Evolutionary conservation across 192 early-diverging fungal species (phyloP).

Genomic region (Martensiomyces pterosporus): DNA sequence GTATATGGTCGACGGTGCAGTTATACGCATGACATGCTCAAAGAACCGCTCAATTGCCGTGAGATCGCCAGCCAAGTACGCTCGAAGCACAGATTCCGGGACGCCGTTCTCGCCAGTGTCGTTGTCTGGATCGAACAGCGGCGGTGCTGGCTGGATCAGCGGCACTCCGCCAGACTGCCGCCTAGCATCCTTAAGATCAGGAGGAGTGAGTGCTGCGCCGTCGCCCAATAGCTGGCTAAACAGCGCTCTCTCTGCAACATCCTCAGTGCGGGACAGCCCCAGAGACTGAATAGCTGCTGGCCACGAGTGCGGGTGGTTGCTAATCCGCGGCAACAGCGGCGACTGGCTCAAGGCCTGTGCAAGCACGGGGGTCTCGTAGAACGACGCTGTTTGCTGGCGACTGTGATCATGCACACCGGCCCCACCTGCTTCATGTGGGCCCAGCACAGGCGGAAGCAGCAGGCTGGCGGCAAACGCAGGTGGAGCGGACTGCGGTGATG

Average conservation of each 20-base stretch:
- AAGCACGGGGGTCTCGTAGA: constrained; percentile 34
- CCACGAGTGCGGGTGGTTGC: constrained; percentile 5
- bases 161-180: constrained; percentile 14
- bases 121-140: constrained; percentile 25
- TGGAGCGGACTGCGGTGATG: constrained; percentile 11
- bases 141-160: constrained; percentile 4
- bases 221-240: constrained; percentile 44
- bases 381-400: constrained; percentile 29
- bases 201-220: constrained; percentile 32
- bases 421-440: no score
- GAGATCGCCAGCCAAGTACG: constrained; percentile 41
- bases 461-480: constrained; percentile 2
- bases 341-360: constrained; percentile 29
- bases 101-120: constrained; percentile 40
- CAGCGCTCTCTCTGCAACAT: constrained; percentile 24
- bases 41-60: constrained; percentile 48
- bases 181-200: constrained; percentile 14
- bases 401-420: no score
- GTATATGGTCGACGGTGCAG: constrained; percentile 35
- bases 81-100: constrained; percentile 41
- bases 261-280: constrained; percentile 17
- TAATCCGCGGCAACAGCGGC: constrained; percentile 3
- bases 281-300: constrained; percentile 4
- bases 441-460: background rate
- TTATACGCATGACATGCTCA: constrained; percentile 43